Evolutionary conservation across 108 stramenopile species (phyloP).

Genomic region (Cyclotella atomus): DNA sequence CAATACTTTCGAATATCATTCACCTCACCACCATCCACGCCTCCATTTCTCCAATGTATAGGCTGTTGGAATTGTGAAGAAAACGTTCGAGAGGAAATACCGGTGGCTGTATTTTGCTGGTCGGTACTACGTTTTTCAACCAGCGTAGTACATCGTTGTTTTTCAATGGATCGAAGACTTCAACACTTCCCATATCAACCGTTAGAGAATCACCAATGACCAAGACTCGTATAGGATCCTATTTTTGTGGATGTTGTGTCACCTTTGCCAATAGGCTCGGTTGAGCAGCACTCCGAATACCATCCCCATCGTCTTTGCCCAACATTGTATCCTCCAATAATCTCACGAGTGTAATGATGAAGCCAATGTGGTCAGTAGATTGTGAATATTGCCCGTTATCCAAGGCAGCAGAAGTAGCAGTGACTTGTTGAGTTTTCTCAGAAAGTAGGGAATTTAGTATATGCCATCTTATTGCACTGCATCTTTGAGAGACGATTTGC

Average conservation of each 20-base stretch:
- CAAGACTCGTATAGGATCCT: slow-evolving; percentile 51
- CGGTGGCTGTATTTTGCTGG: slow-evolving; percentile 44
- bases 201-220: slow-evolving; percentile 75
- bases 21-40: slow-evolving; percentile 75
- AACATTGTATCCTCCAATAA: slow-evolving; percentile 48
- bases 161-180: slow-evolving; percentile 56
- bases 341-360: slow-evolving; percentile 50
- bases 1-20: slow-evolving; percentile 56
- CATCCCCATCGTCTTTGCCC: slow-evolving; percentile 13
- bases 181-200: slow-evolving; percentile 61
- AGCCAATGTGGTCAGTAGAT: slow-evolving; percentile 54
- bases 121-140: slow-evolving; percentile 40
- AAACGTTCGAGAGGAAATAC: slow-evolving; percentile 68
- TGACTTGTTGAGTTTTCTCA: slow-evolving; percentile 56
- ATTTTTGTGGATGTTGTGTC: not conserved
- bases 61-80: slow-evolving; percentile 40
- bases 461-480: slow-evolving; percentile 2
- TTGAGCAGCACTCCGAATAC: not conserved
- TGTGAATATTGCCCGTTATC: slow-evolving; percentile 44
- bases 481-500: not conserved
- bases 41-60: slow-evolving; percentile 68
- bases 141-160: slow-evolving; percentile 37
- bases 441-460: not conserved
- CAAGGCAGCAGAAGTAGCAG: slow-evolving; percentile 61
- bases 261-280: slow-evolving; percentile 3